Base-by-base conservation (phyloP, 176 grass and related monocot genomes). In the Poa pratensis region DNA sequence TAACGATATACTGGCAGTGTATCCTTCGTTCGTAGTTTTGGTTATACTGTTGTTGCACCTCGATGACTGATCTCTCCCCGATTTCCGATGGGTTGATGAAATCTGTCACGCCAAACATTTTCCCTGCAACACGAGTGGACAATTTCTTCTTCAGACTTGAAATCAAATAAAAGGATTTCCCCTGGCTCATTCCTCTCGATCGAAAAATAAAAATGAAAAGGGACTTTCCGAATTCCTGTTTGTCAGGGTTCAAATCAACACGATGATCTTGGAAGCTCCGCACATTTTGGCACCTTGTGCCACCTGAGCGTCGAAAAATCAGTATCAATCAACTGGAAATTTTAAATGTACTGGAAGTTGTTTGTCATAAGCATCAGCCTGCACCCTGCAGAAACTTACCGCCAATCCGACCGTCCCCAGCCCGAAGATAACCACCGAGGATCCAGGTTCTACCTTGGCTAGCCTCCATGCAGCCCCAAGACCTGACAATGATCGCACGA, bases 401-500 rank as follows among this genome's bases (percentile, higher is more conserved):
- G 88, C 83, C 46, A 95, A 75, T 24, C 95, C 95, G 7, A 97
- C 81, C 1, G 92, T 55, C 60, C 95, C 95, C 1, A 97, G 92
- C 2, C 95, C 95, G 14, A 97, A 94, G 34, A 93, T 77, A 1
- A 68, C 92, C 6, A 97, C 90, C 0, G 95, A 86, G 0, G 95
- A 91, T 8, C 90, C 86, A 11, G 78, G 15, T n/a, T 94, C 76
- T 72, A 97, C 90, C 28, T 70, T 84, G 27, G 90, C 95, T 39
- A 73, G 7, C 80, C 81, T 94, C 95, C 92, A 94, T 23, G 95
- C 90, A 19, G 87, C 95, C n/a, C 89, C 95, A 7, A 94, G 58
- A 30, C 92, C 95, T 93, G 87, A n/a, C 16, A 40, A 18, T 58
- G 66, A 26, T n/a, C 20, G 32, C 37, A 73, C 15, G 73, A 6